Evolutionary conservation across 2,329 filamentous ascomycete species (phyloP), one percentile per base, ranked within the genome.

Genomic region (Colletotrichum eleusines): DNA sequence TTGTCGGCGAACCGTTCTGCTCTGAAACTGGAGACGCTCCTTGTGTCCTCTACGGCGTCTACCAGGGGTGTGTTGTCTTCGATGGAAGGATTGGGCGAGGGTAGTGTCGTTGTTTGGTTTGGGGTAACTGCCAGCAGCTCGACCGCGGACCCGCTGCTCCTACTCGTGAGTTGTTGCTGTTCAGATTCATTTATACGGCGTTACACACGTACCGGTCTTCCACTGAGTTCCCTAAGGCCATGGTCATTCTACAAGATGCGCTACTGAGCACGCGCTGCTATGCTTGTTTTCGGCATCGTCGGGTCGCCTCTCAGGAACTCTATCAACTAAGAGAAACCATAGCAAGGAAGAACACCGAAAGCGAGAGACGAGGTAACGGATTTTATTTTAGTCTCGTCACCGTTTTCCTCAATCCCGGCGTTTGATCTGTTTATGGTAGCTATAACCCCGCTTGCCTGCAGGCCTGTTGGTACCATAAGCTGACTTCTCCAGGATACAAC

Each of bases 331-430:
- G 48, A 31, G 16, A 20, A 31, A 31, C 16, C 16, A 51, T 31
- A 5, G 5, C 23, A 0, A 8, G 8, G 5, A 6, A 18, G 8
- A 28, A 8, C 0, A 18, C 5, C 9, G 18, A 16, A 1, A 7
- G 3, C 14, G 5, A 31, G 26, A 9, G 48, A 1, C 26, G 14
- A 20, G 26, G 16, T 16, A 31, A 7, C 26, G 14, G 3, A 28
- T 4, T 28, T 18, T 20, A 31, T 31, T 8, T 18, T 4, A 16
- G 5, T 18, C 5, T 14, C 8, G n/a, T 48, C n/a, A 12, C 18
- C n/a, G 44, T 26, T 12, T 9, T 46, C 6, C 1, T 23, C 8
- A 11, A 7, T 23, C n/a, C 7, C 44, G n/a, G 44, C 44, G 11
- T 23, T 48, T 6, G 14, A 26, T 6, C 44, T 7, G 11, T 48